Evolutionary conservation across 352 stramenopile genomes (phyloP), one percentile per base, ranked within the genome.

Genomic region (Thraustochytrium striatum): DNA sequence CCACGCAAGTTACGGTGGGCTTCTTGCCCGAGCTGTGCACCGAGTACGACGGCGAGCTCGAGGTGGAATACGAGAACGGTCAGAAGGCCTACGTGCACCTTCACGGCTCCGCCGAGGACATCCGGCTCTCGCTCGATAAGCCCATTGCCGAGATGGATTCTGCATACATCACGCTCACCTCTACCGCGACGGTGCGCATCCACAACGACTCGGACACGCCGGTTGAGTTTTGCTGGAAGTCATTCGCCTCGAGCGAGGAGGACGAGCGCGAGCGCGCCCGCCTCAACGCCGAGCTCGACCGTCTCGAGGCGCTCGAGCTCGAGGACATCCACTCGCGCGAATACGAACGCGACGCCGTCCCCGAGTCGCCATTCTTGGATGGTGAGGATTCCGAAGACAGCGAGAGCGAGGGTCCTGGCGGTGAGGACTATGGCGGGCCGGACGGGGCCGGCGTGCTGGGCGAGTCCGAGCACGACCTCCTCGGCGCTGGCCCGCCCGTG

Each of bases 101-200:
- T 19, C 9, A 57, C 16, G 92, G 90, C 9, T 83, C 87, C 16
- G 91, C 91, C 0, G 85, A 89, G 32, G 94, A 95, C 59, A 87
- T 97, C 11, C 90, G 96, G 21, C 91, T 98, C 30, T 94, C 92
- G 75, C 78, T 98, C 61, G 93, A 89, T 55, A 86, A 89, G 50
- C 90, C 89, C 0, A 81, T 93, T 21, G 85, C 96, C 33, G 87
- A 94, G 69, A 83, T 95, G 0, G 91, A 85, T 25, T 86, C 92
- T 3, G 90, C 92, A 8, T 98, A 97, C 83, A 92, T 98, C 57
- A 93, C 91, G 39, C 85, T 98, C 13, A 89, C 85, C 36, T 96
- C 92, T 36, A 87, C 91, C 21, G 92, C 88, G 61, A 94, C 85
- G 0, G 79, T 97, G 72, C 94, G 94, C 72, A 94, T 98, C 68